Conservation (phyloP, 495 filamentous ascomycete species). For the Monascus purpureus region DNA sequence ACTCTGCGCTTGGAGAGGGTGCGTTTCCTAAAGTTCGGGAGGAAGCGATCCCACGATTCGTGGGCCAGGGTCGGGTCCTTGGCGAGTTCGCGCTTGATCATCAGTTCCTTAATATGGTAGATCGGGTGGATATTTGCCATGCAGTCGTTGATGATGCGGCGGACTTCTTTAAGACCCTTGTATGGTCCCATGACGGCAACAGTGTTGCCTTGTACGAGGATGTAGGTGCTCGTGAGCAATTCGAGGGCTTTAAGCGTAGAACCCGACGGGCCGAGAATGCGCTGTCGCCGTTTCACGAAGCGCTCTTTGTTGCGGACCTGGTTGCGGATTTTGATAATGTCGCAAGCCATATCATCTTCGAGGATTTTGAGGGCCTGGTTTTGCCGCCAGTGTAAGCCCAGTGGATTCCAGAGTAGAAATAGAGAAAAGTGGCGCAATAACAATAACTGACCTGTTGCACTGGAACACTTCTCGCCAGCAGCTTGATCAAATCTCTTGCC, state of each 20-base stretch:
- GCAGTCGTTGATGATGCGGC: slow-evolving; percentile 82
- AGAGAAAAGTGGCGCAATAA: not conserved
- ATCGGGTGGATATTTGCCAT: slow-evolving; percentile 93
- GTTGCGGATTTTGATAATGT: slow-evolving; percentile 88
- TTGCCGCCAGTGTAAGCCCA: no score
- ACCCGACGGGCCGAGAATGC: slow-evolving; percentile 75
- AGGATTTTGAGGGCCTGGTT: slow-evolving; percentile 72
- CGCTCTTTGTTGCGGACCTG: slow-evolving; percentile 90
- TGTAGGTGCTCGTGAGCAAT: slow-evolving; percentile 85
- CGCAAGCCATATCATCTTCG: slow-evolving; percentile 76
- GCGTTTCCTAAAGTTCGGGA: slow-evolving; percentile 96
- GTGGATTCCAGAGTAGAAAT: no score
- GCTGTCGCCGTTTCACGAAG: slow-evolving; percentile 89
- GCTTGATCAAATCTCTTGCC: slow-evolving; percentile 83
- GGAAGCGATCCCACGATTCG: slow-evolving; percentile 91
- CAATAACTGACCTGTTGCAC: slow-evolving; percentile 49
- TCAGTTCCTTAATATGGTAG: slow-evolving; percentile 94
- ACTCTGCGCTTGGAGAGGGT: slow-evolving; percentile 71
- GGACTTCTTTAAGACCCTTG: slow-evolving; percentile 87
- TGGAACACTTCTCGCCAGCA: slow-evolving; percentile 83
- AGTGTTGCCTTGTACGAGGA: slow-evolving; percentile 95
- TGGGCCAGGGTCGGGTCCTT: slow-evolving; percentile 79
- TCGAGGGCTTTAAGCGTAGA: slow-evolving; percentile 88
- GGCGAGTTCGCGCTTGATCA: slow-evolving; percentile 97
- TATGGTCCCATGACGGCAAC: slow-evolving; percentile 82